These are phyloP conservation scores for Verbena officinalis DNA, from an alignment of 257 asterid species.

Conservation along the genomic window DNA sequence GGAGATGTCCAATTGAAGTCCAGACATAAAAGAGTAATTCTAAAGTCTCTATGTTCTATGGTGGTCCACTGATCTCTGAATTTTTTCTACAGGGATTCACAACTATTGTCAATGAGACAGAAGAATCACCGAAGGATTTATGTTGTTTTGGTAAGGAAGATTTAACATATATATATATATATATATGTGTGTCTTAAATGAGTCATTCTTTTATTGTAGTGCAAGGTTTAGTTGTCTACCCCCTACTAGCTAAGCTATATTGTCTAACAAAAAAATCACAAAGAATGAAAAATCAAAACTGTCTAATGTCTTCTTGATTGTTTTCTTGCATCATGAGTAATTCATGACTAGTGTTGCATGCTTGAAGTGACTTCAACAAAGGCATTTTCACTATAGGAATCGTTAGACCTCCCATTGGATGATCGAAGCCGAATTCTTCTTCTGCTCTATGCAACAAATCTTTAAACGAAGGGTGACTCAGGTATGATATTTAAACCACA, in stretches of 20 bases:
- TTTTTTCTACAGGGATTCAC: conserved; percentile 10
- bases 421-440: conserved; percentile 49
- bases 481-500: conserved; percentile 51
- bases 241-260: too few relatives aligned
- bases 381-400: conserved; percentile 52
- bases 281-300: conserved; percentile 19
- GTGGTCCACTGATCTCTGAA: neutral
- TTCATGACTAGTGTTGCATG: conserved; percentile 26
- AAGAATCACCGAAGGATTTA: too few relatives aligned
- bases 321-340: conserved; percentile 26
- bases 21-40: neutral
- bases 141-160: too few relatives aligned
- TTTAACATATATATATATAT: too few relatives aligned
- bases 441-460: conserved; percentile 45
- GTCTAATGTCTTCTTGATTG: conserved; percentile 16
- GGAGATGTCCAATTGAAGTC: conserved; percentile 4
- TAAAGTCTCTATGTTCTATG: conserved; percentile 2
- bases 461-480: conserved; percentile 51
- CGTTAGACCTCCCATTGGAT: conserved; percentile 51
- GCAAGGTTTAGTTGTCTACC: too few relatives aligned
- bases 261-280: neutral
- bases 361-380: conserved; percentile 46
- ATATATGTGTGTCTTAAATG: too few relatives aligned
- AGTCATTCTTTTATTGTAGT: too few relatives aligned
- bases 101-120: conserved; percentile 17